A percentile compares a stretch with the other conserved stretches of the same genome.
Evolutionary conservation across 441 rosid genomes (phyloP).

Genomic region (Brassica balearica): DNA sequence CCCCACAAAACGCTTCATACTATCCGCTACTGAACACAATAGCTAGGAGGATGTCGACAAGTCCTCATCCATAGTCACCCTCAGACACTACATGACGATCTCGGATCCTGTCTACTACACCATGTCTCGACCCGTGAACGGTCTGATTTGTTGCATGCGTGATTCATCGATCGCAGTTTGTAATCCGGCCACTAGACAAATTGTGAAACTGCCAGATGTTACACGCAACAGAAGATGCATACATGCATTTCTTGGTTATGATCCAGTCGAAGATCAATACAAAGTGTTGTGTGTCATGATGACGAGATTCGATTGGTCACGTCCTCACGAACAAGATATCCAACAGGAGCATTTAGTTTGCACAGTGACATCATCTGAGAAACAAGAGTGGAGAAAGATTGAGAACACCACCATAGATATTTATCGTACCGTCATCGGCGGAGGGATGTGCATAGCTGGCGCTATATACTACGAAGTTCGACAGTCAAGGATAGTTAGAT

Average conservation of each 20-base stretch:
- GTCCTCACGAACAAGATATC: background rate
- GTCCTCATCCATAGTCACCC: background rate
- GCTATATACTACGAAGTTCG: background rate
- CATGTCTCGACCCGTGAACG: constrained; percentile 9
- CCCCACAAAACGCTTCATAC: background rate
- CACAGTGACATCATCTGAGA: constrained; percentile 2
- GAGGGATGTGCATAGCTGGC: background rate
- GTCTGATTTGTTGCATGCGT: constrained; percentile 14
- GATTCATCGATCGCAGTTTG: constrained; percentile 6
- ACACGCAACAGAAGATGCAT: background rate
- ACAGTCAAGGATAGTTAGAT: background rate
- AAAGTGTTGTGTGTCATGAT: constrained; percentile 20
- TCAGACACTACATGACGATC: constrained; percentile 24
- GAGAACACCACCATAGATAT: background rate
- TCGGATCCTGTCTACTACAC: background rate
- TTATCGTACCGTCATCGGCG: background rate
- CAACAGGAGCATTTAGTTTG: constrained; percentile 4
- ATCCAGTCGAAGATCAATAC: constrained; percentile 16
- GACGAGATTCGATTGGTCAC: background rate
- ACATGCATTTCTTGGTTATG: constrained; percentile 20
- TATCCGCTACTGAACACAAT: constrained; percentile 10
- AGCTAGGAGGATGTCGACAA: background rate
- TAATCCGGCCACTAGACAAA: constrained; percentile 19
- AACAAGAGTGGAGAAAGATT: constrained; percentile 21
- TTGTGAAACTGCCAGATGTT: constrained; percentile 5